phyloP scores from a whole-genome alignment of 1,284 basidiomycete genomes.

The Golubevia sp. region DNA sequence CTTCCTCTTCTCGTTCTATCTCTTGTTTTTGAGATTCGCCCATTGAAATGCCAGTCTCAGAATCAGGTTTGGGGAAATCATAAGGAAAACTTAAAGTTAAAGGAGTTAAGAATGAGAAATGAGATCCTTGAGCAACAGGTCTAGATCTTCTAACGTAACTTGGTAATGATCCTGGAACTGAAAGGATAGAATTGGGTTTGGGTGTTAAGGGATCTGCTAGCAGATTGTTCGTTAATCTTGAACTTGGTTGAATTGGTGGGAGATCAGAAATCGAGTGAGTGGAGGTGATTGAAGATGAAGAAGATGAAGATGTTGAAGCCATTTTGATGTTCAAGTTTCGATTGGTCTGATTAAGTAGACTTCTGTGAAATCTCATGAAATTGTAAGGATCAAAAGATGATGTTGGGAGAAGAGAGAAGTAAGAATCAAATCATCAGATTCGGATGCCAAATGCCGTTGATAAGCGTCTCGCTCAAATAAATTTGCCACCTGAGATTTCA shows the following conservation, averaged over 20 bases:
- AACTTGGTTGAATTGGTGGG: slow-evolving; percentile 38
- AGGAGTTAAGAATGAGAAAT: slow-evolving; percentile 48
- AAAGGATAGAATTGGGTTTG: slow-evolving; percentile 29
- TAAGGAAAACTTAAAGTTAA: slow-evolving; percentile 49
- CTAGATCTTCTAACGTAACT: slow-evolving; percentile 46
- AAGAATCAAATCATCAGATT: too few relatives aligned
- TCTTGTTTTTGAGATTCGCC: slow-evolving; percentile 1
- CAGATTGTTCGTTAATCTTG: slow-evolving; percentile 46
- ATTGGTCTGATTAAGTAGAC: too few relatives aligned
- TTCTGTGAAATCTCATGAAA: too few relatives aligned
- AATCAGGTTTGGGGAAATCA: slow-evolving; percentile 29
- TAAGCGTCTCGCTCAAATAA: too few relatives aligned
- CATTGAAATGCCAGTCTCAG: slow-evolving; percentile 3
- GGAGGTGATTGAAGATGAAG: too few relatives aligned
- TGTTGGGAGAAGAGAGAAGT: too few relatives aligned
- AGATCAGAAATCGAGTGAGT: slow-evolving; percentile 7
- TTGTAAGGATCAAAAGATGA: too few relatives aligned
- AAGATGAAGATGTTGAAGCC: neutral
- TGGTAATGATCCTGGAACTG: slow-evolving; percentile 25
- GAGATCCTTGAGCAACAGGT: slow-evolving; percentile 38
- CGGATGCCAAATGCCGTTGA: too few relatives aligned
- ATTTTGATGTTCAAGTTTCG: neutral
- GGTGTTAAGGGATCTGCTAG: slow-evolving; percentile 51
- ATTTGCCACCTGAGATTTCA: too few relatives aligned
- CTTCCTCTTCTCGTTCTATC: slow-evolving; percentile 12